Evolutionary conservation across 257 asterid species (phyloP), one percentile per base, ranked within the genome.

Genomic region (Agastache rugosa): DNA sequence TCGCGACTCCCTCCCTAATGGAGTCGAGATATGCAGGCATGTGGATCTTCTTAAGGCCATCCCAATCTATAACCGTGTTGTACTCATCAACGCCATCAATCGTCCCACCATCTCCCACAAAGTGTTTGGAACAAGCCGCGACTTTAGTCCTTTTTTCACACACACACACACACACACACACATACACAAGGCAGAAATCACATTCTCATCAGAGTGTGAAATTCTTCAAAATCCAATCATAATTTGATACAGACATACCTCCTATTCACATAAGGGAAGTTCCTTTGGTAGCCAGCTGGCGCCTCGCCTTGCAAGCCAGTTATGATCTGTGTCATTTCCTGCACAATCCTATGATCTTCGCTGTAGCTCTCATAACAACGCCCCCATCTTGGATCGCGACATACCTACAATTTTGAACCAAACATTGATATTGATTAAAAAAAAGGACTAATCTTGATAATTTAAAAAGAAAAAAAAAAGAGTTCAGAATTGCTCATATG

Each of bases 1-100:
- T 79, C 0, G 86, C 80, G 2, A 85, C 81, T 1, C 89, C 87
- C 56, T 83, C 76, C 51, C 75, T 79, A 31, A 85, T 67, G 3
- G 90, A 83, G 70, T 85, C 87, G 0, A 76, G 37, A 74, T 83
- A 85, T 31, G 84, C 87, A 22, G 86, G 88, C 91, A 86, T 86
- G 48, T 86, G 88, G 51, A 86, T 77, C 25, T 55, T 51, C 11
- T 58, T 55, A 75, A 86, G 25, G 0, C 67, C 85, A 0, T 81
- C 65, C 83, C 82, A 61, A 59, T 77, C 82, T 64, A 77, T 76
- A 8, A 86, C 16, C 0, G 90, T 86, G 78, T 86, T 81, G 54
- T 77, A 69, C 75, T 83, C 87, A 16, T 86, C 74, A 5, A 81
- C 73, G 9, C 84, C 90, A 44, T 77, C 70, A 0, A 20, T 79